Evolutionary conservation across 495 filamentous ascomycete species (phyloP).

Genomic region (Aspergillus saccharolyticus): DNA sequence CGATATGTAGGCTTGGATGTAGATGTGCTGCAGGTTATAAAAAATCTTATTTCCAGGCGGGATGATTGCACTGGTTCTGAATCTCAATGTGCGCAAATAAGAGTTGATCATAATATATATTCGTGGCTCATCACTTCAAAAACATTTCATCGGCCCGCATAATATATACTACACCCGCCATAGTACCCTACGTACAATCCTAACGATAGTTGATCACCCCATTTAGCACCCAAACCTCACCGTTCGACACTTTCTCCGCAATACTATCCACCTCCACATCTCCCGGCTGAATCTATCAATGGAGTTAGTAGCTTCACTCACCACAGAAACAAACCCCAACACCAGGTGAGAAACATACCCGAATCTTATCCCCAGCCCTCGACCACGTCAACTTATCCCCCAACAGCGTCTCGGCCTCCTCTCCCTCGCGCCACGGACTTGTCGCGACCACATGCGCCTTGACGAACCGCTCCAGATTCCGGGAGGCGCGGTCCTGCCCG

Average conservation of each 20-base stretch:
- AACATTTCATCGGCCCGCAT: slow-evolving; percentile 15
- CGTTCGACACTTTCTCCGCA: slow-evolving; percentile 71
- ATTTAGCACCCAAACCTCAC: slow-evolving; percentile 77
- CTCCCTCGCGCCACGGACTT: slow-evolving; percentile 74
- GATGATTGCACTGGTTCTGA: too few relatives aligned
- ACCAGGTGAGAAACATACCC: slow-evolving; percentile 46
- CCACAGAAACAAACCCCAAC: too few relatives aligned
- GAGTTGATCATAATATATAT: too few relatives aligned
- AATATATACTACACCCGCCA: slow-evolving; percentile 4
- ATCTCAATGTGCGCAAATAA: too few relatives aligned
- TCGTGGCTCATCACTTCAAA: not conserved
- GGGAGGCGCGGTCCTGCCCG: slow-evolving; percentile 73
- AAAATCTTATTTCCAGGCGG: too few relatives aligned
- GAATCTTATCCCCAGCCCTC: slow-evolving; percentile 64
- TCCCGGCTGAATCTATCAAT: slow-evolving; percentile 74
- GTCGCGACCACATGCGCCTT: slow-evolving; percentile 76
- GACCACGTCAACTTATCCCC: slow-evolving; percentile 81
- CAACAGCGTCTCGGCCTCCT: slow-evolving; percentile 64
- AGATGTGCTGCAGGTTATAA: too few relatives aligned
- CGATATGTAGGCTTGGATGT: not conserved
- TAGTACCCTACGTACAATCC: too few relatives aligned
- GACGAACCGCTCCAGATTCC: slow-evolving; percentile 78
- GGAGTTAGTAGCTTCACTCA: too few relatives aligned
- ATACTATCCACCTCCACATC: slow-evolving; percentile 68
- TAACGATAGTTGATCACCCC: slow-evolving; percentile 57